phyloP scores from a whole-genome alignment of 2,329 filamentous ascomycete species.

The Pseudogymnoascus sp. region DNA sequence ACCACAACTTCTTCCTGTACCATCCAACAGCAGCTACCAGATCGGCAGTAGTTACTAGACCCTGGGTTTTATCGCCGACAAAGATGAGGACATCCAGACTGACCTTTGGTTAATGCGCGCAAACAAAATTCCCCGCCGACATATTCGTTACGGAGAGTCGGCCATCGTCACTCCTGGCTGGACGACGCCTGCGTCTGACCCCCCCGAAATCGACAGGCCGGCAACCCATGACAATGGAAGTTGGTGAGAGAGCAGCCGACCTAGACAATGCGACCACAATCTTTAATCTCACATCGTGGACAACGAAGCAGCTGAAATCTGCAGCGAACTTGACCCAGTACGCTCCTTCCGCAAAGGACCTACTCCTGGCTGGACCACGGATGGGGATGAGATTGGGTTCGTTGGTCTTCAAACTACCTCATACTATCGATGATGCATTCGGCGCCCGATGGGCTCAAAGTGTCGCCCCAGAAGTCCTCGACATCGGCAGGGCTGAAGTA shows the following conservation, averaged over 20 bases:
- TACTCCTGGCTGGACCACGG: conserved; percentile 62
- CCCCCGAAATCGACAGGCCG: not conserved
- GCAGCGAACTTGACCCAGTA: conserved; percentile 48
- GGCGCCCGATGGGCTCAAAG: conserved; percentile 48
- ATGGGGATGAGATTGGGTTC: conserved; percentile 61
- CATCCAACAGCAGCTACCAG: not conserved
- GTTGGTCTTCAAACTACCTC: conserved; percentile 53
- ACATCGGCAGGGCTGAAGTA: conserved; percentile 23
- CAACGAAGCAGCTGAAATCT: conserved; percentile 9
- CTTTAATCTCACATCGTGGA: not conserved
- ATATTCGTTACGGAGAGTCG: not conserved
- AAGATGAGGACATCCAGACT: conserved; percentile 3
- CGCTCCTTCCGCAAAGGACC: conserved; percentile 58
- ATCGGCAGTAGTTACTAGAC: not conserved
- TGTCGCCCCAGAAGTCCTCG: conserved; percentile 49
- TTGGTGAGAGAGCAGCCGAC: not conserved
- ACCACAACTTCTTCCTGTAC: not conserved
- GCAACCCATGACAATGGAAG: not conserved
- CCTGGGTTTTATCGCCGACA: not conserved
- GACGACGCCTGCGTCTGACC: not conserved
- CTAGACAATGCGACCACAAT: not conserved
- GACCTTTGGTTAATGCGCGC: not conserved
- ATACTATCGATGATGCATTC: conserved; percentile 49
- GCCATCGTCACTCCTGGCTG: not conserved
- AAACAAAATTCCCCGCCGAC: not conserved